Percentiles rank a stretch among this genome's conserved stretches.
Evolutionary conservation across 495 filamentous ascomycete genomes (phyloP).

Genomic region (Neurospora discreta): DNA sequence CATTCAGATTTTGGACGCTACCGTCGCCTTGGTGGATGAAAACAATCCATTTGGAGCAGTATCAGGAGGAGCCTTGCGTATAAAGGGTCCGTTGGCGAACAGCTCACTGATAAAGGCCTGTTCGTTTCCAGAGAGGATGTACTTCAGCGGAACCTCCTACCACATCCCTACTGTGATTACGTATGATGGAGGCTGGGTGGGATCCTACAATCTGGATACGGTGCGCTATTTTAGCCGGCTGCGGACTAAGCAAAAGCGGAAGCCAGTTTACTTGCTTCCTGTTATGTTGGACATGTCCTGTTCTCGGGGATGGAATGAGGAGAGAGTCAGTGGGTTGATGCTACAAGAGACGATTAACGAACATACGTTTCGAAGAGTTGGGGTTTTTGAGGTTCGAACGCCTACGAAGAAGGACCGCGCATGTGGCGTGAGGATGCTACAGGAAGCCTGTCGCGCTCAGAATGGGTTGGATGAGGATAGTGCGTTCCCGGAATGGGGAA

Average conservation of each 20-base stretch:
- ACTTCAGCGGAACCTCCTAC: no score
- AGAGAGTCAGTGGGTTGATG: background rate
- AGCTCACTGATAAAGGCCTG: background rate
- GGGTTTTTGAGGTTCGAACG: background rate
- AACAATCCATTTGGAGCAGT: background rate
- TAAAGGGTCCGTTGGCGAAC: background rate
- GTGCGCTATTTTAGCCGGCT: background rate
- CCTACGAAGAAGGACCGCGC: no score
- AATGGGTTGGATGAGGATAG: background rate
- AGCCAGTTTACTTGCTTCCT: background rate
- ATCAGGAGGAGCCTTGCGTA: background rate
- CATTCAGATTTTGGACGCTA: background rate
- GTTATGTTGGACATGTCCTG: background rate
- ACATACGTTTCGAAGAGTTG: background rate
- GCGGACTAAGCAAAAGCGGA: background rate
- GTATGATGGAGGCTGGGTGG: background rate
- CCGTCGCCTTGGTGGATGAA: background rate
- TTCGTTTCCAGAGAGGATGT: no score
- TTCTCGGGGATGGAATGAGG: fast-evolving
- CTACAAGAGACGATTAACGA: background rate
- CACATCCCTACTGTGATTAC: no score
- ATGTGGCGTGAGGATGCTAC: background rate
- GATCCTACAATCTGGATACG: background rate
- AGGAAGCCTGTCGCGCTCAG: background rate
- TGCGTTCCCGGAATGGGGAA: background rate